Evolutionary conservation across 148 eudicot genomes (phyloP).

Genomic region (Rhododendron molle): DNA sequence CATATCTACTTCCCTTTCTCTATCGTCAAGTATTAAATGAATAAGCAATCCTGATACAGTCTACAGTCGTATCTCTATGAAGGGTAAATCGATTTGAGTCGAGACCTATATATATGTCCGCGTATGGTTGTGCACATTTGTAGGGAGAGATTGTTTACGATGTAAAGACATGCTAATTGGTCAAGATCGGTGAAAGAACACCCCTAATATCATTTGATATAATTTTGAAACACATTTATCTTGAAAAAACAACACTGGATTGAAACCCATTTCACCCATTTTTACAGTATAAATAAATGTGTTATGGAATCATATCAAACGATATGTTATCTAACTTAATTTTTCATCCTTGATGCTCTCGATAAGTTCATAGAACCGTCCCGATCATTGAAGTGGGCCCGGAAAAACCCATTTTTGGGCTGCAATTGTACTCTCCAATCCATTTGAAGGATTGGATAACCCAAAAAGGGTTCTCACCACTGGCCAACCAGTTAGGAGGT

Average conservation of each 20-base stretch:
- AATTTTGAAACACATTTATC: neutral
- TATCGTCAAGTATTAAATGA: neutral
- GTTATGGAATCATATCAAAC: neutral
- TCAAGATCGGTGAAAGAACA: neutral
- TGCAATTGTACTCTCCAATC: no score
- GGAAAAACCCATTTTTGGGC: neutral
- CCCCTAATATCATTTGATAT: neutral
- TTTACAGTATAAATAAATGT: no score
- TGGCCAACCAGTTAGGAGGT: neutral
- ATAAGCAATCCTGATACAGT: no score
- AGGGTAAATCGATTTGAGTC: neutral
- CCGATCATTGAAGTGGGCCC: neutral
- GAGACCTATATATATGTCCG: neutral
- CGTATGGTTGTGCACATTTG: no score
- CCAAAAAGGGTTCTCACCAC: neutral
- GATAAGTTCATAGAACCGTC: neutral
- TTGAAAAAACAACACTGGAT: neutral
- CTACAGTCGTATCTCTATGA: no score
- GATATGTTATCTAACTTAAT: no score
- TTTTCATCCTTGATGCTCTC: neutral
- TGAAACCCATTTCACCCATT: neutral
- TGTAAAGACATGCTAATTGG: neutral
- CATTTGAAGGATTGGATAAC: neutral
- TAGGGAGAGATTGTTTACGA: no score
- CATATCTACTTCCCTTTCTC: neutral